Percentiles rank a stretch among this genome's conserved stretches.
Evolutionary conservation across 2,329 filamentous ascomycete species (phyloP).

Genomic region (Ceratocystis lukuohia): DNA sequence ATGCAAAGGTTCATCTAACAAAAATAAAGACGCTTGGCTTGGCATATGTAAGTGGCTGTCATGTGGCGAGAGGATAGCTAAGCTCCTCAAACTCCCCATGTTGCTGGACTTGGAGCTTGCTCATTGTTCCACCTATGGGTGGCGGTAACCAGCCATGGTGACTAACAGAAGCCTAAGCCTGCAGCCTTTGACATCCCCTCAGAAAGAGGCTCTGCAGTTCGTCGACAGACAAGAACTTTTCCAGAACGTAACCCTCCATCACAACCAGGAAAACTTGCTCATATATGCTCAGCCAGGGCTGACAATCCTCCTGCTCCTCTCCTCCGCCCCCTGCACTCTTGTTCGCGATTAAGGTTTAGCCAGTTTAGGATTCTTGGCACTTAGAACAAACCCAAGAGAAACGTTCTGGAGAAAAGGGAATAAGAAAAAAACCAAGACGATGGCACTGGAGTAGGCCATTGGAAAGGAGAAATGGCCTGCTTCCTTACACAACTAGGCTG

Average conservation of each 20-base stretch:
- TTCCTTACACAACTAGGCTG: not conserved
- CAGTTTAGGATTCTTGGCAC: not conserved
- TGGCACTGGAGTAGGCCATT: not conserved
- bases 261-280: constrained; percentile 11
- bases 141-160: too few species aligned
- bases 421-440: not conserved
- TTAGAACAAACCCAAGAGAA: not conserved
- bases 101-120: too few species aligned
- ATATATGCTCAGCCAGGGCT: constrained; percentile 9
- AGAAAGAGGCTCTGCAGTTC: not conserved
- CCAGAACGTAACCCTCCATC: not conserved
- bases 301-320: not conserved
- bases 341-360: constrained; percentile 8
- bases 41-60: too few species aligned
- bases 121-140: too few species aligned
- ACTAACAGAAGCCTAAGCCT: too few species aligned
- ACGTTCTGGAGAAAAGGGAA: not conserved
- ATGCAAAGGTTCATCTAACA: too few species aligned
- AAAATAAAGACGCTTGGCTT: too few species aligned
- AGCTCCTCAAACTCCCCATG: too few species aligned
- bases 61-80: too few species aligned
- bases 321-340: not conserved
- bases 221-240: not conserved
- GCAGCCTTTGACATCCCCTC: not conserved
- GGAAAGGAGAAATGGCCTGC: not conserved